Evolutionary conservation across 2,329 filamentous ascomycete genomes (phyloP).

Genomic region (Pseudogymnoascus sp.): DNA sequence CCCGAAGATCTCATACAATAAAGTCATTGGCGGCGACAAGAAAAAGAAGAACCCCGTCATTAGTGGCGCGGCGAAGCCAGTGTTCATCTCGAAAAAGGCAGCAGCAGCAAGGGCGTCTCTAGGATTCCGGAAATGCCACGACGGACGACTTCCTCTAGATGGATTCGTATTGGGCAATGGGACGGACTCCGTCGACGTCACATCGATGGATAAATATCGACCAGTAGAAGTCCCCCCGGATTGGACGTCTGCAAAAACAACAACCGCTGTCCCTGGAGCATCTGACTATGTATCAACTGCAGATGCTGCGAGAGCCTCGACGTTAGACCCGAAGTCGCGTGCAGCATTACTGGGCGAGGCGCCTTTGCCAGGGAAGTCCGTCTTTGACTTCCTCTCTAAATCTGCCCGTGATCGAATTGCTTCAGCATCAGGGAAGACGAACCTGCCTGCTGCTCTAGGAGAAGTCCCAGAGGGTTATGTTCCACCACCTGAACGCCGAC

Average conservation of each 20-base stretch:
- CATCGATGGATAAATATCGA: conserved; percentile 39
- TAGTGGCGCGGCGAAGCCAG: conserved; percentile 56
- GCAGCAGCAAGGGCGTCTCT: conserved; percentile 32
- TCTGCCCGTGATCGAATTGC: conserved; percentile 69
- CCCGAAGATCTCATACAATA: conserved; percentile 80
- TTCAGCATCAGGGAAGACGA: conserved; percentile 61
- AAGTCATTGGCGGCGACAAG: conserved; percentile 71
- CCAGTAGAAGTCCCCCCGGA: conserved; percentile 60
- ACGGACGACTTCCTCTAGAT: conserved; percentile 69
- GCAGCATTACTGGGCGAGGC: conserved; percentile 75
- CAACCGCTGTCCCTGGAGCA: conserved; percentile 27
- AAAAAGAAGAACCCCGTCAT: conserved; percentile 60
- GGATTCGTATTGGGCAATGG: conserved; percentile 66
- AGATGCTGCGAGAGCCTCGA: conserved; percentile 69
- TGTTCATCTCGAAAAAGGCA: conserved; percentile 65
- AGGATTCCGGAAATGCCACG: conserved; percentile 63
- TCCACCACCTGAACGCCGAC: conserved; percentile 53
- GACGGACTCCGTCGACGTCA: conserved; percentile 38
- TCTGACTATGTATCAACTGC: conserved; percentile 55
- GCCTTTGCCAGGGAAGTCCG: conserved; percentile 78
- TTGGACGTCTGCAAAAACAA: conserved; percentile 59
- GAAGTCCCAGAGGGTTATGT: conserved; percentile 62
- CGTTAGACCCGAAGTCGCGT: conserved; percentile 64
- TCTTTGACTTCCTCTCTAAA: conserved; percentile 85
- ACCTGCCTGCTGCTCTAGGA: conserved; percentile 69